phyloP scores from a whole-genome alignment of 1,284 basidiomycete species.

The Ustilago shanxiensis region DNA sequence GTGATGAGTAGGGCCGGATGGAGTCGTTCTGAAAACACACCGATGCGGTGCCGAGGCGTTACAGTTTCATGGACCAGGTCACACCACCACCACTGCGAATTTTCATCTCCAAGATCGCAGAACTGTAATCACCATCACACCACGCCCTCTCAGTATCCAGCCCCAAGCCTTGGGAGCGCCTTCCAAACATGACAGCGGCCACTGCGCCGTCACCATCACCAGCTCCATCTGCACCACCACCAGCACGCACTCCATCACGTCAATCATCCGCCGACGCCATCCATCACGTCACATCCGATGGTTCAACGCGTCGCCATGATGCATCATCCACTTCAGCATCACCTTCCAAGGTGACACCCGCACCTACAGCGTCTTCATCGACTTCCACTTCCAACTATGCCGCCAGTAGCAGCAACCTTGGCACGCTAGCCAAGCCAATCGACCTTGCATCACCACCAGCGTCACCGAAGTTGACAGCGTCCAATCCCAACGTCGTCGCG shows the following conservation, averaged over 20 bases:
- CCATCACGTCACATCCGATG: conserved; percentile 24
- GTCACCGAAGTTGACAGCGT: conserved; percentile 22
- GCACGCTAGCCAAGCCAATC: conserved; percentile 43
- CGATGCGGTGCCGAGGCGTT: conserved; percentile 47
- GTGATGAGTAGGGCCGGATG: neutral
- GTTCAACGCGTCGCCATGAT: conserved; percentile 48
- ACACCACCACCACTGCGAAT: conserved; percentile 43
- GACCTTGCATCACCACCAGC: conserved; percentile 49
- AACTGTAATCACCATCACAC: conserved; percentile 43
- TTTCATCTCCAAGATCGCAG: conserved; percentile 20
- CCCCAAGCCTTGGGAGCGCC: conserved; percentile 10
- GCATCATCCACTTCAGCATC: conserved; percentile 40
- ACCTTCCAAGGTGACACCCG: conserved; percentile 23
- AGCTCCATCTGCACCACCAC: conserved; percentile 43
- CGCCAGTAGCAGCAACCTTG: conserved; percentile 20
- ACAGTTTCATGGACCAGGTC: conserved; percentile 48
- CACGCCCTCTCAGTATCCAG: conserved; percentile 2
- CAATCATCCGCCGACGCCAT: conserved; percentile 18
- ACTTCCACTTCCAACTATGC: neutral
- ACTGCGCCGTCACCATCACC: conserved; percentile 53
- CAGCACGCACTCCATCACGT: conserved; percentile 33
- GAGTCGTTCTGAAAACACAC: no score
- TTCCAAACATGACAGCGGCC: conserved; percentile 43
- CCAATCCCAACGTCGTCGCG: conserved; percentile 23
- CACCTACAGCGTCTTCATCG: neutral